phyloP scores from a whole-genome alignment of 2,329 filamentous ascomycete species.

The Calonectria pauciramosa region DNA sequence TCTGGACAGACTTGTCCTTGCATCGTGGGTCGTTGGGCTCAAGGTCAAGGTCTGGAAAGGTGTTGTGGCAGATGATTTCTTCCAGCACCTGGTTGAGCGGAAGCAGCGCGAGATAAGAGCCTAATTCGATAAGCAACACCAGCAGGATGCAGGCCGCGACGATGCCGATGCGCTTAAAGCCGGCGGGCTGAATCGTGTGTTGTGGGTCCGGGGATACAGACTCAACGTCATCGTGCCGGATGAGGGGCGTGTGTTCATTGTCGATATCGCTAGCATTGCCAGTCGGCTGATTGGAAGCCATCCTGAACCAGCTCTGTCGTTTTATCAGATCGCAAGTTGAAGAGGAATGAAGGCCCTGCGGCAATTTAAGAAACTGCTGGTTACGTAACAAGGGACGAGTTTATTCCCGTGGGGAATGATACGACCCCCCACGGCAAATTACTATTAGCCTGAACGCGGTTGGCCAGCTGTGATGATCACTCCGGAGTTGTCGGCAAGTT shows the following conservation, averaged over 20 bases:
- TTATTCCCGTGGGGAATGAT: background rate
- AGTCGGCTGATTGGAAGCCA: background rate
- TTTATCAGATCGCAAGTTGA: too few relatives aligned
- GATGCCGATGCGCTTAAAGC: background rate
- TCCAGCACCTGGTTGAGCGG: background rate
- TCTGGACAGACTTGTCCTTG: constrained; percentile 3
- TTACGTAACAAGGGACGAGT: background rate
- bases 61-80: constrained; percentile 4
- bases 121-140: background rate
- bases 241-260: background rate
- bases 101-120: background rate
- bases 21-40: constrained; percentile 3
- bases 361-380: background rate
- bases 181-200: background rate
- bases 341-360: background rate
- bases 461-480: background rate
- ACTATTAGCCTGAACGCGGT: background rate
- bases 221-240: background rate
- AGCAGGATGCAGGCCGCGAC: background rate
- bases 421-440: background rate
- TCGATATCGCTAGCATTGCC: background rate
- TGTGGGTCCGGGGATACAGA: background rate
- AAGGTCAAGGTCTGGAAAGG: background rate
- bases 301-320: background rate
- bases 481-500: background rate